A percentile compares a stretch with the other conserved stretches of the same genome.
Evolutionary conservation across 306 rosid genomes (phyloP).

Genomic region (Trichosanthes cucumerina): DNA sequence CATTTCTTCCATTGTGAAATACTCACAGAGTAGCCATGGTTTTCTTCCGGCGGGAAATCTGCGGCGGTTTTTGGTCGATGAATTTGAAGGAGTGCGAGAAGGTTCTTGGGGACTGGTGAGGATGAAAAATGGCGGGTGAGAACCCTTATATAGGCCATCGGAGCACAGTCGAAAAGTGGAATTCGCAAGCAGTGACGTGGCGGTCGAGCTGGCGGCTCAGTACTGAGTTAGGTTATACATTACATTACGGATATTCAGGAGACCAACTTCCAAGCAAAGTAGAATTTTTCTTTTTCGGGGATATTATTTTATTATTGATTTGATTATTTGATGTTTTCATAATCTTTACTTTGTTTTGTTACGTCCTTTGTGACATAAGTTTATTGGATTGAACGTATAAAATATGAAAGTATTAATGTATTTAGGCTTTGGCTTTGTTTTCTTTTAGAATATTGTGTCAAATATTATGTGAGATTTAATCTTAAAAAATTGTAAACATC

Average conservation of each 20-base stretch:
- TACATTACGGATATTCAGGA: background rate
- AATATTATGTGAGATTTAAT: no score
- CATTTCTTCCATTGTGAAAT: background rate
- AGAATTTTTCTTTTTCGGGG: background rate
- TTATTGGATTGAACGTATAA: background rate
- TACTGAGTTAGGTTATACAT: background rate
- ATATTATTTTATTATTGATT: no score
- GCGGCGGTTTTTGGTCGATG: background rate
- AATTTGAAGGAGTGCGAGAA: background rate
- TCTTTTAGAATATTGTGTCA: no score
- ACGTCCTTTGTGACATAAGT: background rate
- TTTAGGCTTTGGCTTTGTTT: no score
- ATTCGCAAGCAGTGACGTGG: conserved; percentile 11
- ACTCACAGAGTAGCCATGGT: conserved; percentile 1
- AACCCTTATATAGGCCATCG: background rate
- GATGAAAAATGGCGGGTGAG: background rate
- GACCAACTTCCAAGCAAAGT: background rate
- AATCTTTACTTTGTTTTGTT: no score
- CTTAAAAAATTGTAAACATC: no score
- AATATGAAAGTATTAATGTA: no score
- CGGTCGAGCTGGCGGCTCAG: background rate
- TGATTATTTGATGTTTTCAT: no score
- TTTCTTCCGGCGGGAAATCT: background rate
- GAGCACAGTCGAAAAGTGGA: background rate
- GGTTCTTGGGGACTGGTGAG: background rate